Base-by-base conservation (phyloP, 495 filamentous ascomycete genomes). In the Penicillium crystallinum region DNA sequence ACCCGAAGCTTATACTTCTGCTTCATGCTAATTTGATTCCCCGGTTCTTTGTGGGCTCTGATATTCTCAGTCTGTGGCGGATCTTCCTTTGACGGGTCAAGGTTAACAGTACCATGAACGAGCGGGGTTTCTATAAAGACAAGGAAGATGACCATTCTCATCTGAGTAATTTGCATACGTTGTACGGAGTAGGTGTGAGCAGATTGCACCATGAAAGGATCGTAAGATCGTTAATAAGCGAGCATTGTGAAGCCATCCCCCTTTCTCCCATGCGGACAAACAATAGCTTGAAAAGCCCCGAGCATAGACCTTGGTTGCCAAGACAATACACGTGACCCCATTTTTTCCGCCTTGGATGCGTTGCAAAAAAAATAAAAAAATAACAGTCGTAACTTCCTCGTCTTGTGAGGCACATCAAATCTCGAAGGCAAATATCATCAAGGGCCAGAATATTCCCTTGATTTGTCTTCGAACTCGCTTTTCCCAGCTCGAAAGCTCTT, bases 291-390 rank as follows among this genome's bases (percentile, higher is more conserved):
- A 11, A 29, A 18, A 30, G 22, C 23, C 22, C 33, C 22, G 21
- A 49, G 46, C 46, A 21, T 49, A 10, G 38, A 40, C 14, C 36
- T 11, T 25, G 22, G 12, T n/a, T 47, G 46, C 46, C 46, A 48
- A 48, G 46, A 48, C 15, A 1, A 12, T 0, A 3, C 48, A 50
- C 48, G 48, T 50, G 48, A 42, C 21, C 10, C 4, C 8, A 25
- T 50, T 42, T 50, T n/a, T 34, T 50, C 48, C 48, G 48, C 48
- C 48, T 50, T 50, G 37, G 37, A 34, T 41, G 17, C 15, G 30
- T 34, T 48, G 46, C 44, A 23, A 34, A 35, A 42, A 34, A 50
- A 50, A 50, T 41, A 42, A 50, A 30, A 30, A 30, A 49, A 49
- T 17, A 25, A 29, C 8, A 43, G 40, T 43, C 40, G 46, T 40